Evolutionary conservation across 345 rosid species (phyloP).

Genomic region (Diplotaxis tenuifolia): DNA sequence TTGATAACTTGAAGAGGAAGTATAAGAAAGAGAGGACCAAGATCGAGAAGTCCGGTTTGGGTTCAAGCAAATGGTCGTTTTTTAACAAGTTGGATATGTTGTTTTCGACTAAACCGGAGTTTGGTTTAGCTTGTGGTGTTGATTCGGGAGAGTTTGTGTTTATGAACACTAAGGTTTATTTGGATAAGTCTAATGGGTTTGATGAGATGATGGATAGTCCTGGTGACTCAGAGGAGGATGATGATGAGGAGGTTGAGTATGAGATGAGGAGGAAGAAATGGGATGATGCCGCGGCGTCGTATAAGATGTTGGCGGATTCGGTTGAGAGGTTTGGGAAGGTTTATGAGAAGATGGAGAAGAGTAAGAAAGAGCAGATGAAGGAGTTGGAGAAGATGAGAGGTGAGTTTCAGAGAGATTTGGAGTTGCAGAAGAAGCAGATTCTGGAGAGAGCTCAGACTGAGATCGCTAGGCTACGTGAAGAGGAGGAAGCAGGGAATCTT

Average conservation of each 20-base stretch:
- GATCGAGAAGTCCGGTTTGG: slow-evolving; percentile 43
- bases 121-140: slow-evolving; percentile 82
- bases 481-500: slow-evolving; percentile 46
- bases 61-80: slow-evolving; percentile 74
- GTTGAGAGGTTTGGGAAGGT: slow-evolving; percentile 75
- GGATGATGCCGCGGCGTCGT: slow-evolving; percentile 56
- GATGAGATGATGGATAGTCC: slow-evolving; percentile 97
- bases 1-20: slow-evolving; percentile 92
- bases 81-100: slow-evolving; percentile 78
- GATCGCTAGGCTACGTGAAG: slow-evolving; percentile 67
- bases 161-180: slow-evolving; percentile 60
- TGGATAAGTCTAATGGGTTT: slow-evolving; percentile 71
- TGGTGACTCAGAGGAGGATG: slow-evolving; percentile 52
- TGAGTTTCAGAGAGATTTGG: slow-evolving; percentile 88
- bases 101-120: slow-evolving; percentile 55
- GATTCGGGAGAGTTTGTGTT: slow-evolving; percentile 88
- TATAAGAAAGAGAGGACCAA: slow-evolving; percentile 80
- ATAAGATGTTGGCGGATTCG: slow-evolving; percentile 77
- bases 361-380: slow-evolving; percentile 77
- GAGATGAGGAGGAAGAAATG: slow-evolving; percentile 29
- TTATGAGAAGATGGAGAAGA: slow-evolving; percentile 89
- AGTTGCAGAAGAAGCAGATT: slow-evolving; percentile 83
- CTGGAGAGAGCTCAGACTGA: slow-evolving; percentile 77
- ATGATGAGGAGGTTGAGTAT: slow-evolving; percentile 56
- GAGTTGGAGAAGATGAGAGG: slow-evolving; percentile 94